phyloP scores from a whole-genome alignment of 2,329 filamentous ascomycete genomes.

The Graphiopsis chlorocephala region DNA sequence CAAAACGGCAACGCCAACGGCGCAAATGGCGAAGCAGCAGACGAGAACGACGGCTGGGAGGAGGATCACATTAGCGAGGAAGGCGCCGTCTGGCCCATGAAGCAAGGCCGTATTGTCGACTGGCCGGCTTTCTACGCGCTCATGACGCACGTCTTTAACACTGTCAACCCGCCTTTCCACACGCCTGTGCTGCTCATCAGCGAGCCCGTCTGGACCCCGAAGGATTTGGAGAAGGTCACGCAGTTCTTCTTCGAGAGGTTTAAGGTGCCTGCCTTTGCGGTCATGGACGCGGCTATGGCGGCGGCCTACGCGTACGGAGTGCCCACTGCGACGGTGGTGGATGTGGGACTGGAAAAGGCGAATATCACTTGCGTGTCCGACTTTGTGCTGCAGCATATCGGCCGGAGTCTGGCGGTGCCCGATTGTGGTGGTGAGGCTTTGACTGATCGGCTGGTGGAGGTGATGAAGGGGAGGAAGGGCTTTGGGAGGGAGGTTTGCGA shows the following conservation, averaged over 20 bases:
- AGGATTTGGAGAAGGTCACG: slow-evolving; percentile 81
- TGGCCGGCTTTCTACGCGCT: slow-evolving; percentile 94
- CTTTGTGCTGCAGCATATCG: slow-evolving; percentile 69
- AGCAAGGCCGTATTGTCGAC: slow-evolving; percentile 77
- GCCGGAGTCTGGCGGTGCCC: slow-evolving; percentile 58
- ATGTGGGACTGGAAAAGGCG: slow-evolving; percentile 88
- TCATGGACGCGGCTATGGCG: slow-evolving; percentile 85
- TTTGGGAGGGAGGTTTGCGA: slow-evolving; percentile 63
- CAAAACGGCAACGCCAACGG: slow-evolving; percentile 20
- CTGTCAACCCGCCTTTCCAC: slow-evolving; percentile 86
- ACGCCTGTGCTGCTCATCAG: slow-evolving; percentile 89
- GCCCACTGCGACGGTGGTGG: slow-evolving; percentile 77
- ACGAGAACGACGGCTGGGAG: slow-evolving; percentile 69
- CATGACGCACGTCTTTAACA: slow-evolving; percentile 85
- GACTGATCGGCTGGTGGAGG: slow-evolving; percentile 67
- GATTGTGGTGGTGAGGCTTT: slow-evolving; percentile 84
- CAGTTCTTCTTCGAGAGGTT: slow-evolving; percentile 98
- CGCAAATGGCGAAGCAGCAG: slow-evolving; percentile 40
- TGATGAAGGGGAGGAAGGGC: slow-evolving; percentile 57
- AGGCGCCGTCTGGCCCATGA: slow-evolving; percentile 84
- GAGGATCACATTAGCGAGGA: slow-evolving; percentile 86
- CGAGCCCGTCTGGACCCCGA: slow-evolving; percentile 84
- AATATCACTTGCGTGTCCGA: slow-evolving; percentile 90
- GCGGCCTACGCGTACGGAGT: slow-evolving; percentile 79
- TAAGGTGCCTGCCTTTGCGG: slow-evolving; percentile 84